Evolutionary conservation across 1,139 yeast genomes (phyloP), one percentile per base, ranked within the genome.

Genomic region (Candida sojae): DNA sequence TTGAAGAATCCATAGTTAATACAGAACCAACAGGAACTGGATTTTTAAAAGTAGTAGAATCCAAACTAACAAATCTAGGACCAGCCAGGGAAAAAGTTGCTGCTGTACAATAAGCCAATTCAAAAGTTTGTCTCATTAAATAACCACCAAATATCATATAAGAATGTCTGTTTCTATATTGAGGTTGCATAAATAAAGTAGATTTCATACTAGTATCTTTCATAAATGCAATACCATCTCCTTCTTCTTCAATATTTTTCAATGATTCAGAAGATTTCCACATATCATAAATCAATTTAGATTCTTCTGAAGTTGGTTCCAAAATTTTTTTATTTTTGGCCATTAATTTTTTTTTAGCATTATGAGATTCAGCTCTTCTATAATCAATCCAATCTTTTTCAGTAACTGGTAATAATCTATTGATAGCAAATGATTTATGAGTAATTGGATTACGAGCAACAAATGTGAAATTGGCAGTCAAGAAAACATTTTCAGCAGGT

Each of bases 21-120:
- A 91, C 96, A 2, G 93, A 84, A 2, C 97, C 97, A 23, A 91
- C 97, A 1, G 97, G 97, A 5, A 91, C 97, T 1, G 97, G 97
- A 26, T 91, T 88, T 59, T 88, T 84, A 75, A 91, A 91, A 23
- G 96, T 88, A 43, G 96, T 90, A 25, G 96, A 86, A 64, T 91
- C 97, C 58, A 91, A 77, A 2, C 96, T 88, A 6, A 90, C 90
- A 58, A 91, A 91, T 60, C 97, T 77, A 36, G 97, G 97, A 45
- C 86, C 83, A 10, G 92, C 84, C 53, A 83, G 83, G 1, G 96
- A 77, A 60, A 91, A 89, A 1, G 95, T 89, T 5, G 96, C 96
- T 10, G 96, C 89, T 13, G 95, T 84, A 67, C 96, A 88, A 65
- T 91, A 91, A 1, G 96, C 97, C 59, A 91, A 79, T 66, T 91